Evolutionary conservation across 2,329 filamentous ascomycete species (phyloP).

Genomic region (Trichoderma afroharzianum): DNA sequence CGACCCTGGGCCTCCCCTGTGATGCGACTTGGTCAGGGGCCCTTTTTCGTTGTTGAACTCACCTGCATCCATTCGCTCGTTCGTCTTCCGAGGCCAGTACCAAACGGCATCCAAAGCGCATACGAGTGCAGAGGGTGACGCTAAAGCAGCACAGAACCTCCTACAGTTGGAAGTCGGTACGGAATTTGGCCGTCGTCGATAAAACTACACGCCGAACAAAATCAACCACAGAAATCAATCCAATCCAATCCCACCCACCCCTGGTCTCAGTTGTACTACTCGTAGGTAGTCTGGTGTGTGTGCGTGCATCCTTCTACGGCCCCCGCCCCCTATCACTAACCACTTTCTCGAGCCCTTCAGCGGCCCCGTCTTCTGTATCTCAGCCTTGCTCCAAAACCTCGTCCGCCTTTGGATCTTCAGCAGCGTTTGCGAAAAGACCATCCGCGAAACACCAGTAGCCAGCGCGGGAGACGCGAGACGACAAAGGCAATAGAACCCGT

Average conservation of each 20-base stretch:
- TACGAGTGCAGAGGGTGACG: not conserved
- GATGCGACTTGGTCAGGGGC: slow-evolving; percentile 7
- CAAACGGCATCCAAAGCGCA: not conserved
- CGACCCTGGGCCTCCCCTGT: not conserved
- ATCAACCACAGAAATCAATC: not conserved
- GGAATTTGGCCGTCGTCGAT: not conserved
- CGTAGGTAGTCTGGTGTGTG: not conserved
- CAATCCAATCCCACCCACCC: not conserved
- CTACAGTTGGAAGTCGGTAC: not conserved
- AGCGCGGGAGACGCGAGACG: not conserved
- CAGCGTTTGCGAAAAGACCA: not conserved
- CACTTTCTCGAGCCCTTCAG: slow-evolving; percentile 12
- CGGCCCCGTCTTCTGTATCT: slow-evolving; percentile 15
- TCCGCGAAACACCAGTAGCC: not conserved
- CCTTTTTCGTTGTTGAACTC: not conserved
- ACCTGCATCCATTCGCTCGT: not conserved
- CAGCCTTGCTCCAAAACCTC: slow-evolving; percentile 6
- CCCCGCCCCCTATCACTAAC: slow-evolving; percentile 16
- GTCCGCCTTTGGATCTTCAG: not conserved
- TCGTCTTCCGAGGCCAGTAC: not conserved
- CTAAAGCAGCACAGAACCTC: not conserved
- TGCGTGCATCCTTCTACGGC: slow-evolving; percentile 6
- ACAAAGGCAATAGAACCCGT: not conserved
- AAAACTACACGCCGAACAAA: not conserved
- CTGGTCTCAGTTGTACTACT: not conserved